Percentiles rank a stretch among this genome's conserved stretches.
Evolutionary conservation across 768 basidiomycete genomes (phyloP).

Genomic region (Lactarius trivialis): DNA sequence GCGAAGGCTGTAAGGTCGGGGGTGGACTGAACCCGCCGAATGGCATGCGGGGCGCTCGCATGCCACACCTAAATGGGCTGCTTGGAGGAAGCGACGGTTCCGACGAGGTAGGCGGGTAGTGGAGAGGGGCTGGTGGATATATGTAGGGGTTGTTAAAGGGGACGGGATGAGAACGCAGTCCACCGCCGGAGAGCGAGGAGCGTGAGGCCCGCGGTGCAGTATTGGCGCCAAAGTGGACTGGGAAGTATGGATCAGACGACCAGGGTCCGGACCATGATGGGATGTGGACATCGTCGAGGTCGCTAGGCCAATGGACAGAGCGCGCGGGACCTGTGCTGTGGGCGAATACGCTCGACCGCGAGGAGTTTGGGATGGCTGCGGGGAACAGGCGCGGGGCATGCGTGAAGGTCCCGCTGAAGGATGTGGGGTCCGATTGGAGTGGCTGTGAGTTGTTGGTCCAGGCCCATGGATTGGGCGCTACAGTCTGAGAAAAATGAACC

Average conservation of each 20-base stretch:
- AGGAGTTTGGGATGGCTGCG: conserved; percentile 8
- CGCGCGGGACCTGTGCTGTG: conserved; percentile 11
- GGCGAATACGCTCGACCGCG: conserved; percentile 12
- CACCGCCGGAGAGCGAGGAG: background rate
- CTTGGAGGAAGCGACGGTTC: background rate
- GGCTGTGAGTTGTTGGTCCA: conserved; percentile 1
- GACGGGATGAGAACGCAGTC: too few species aligned
- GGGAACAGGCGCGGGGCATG: conserved; percentile 17
- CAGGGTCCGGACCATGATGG: background rate
- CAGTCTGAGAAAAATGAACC: background rate
- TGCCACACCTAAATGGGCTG: background rate
- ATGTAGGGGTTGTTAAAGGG: too few species aligned
- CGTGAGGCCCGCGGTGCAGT: background rate
- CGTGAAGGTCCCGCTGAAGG: conserved; percentile 13
- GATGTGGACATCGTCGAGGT: background rate
- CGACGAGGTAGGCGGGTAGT: background rate
- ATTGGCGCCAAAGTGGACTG: background rate
- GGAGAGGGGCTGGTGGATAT: background rate
- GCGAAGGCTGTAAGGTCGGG: background rate
- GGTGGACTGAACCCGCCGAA: background rate
- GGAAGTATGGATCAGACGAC: background rate
- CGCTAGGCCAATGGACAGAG: conserved; percentile 18
- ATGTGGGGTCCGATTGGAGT: conserved; percentile 6
- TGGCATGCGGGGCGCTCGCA: too few species aligned
- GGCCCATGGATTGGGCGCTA: conserved; percentile 6